phyloP scores from a whole-genome alignment of 495 filamentous ascomycete species.

The Aspergillus affinis region DNA sequence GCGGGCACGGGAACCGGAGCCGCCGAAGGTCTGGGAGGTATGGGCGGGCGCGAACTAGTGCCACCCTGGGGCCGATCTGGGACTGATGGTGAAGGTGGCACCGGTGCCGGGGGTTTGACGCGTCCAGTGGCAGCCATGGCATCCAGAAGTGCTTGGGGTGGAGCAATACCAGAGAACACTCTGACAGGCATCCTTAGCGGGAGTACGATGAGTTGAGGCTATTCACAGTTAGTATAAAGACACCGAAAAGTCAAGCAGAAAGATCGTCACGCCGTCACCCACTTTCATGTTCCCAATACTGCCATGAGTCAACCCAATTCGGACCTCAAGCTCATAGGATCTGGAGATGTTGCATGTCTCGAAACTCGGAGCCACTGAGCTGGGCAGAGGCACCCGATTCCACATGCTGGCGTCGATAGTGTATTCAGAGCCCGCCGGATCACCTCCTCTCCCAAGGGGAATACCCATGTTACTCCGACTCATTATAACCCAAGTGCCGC shows the following conservation, averaged over 20 bases:
- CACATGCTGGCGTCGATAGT: constrained; percentile 67
- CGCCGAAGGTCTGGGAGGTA: constrained; percentile 35
- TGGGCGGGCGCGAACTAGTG: constrained; percentile 30
- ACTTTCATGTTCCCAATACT: constrained; percentile 52
- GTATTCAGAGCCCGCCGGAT: constrained; percentile 63
- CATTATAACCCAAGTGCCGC: constrained; percentile 65
- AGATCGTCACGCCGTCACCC: constrained; percentile 15
- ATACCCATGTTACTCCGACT: constrained; percentile 67
- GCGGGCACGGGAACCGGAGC: constrained; percentile 25
- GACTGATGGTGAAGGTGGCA: constrained; percentile 12
- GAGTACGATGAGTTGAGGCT: constrained; percentile 70
- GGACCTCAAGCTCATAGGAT: constrained; percentile 78
- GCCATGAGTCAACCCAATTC: constrained; percentile 68
- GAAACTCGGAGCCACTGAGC: constrained; percentile 82
- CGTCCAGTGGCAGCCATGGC: constrained; percentile 53
- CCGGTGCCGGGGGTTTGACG: constrained; percentile 23
- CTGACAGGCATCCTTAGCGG: constrained; percentile 75
- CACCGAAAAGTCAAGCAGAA: constrained; percentile 7
- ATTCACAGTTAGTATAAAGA: constrained; percentile 17
- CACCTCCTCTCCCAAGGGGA: constrained; percentile 55
- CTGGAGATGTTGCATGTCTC: constrained; percentile 84
- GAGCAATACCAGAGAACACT: constrained; percentile 88
- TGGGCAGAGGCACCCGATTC: constrained; percentile 68
- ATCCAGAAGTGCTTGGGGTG: constrained; percentile 71
- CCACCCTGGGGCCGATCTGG: constrained; percentile 26